phyloP scores from a whole-genome alignment of 2,329 filamentous ascomycete species.

The Beauveria sp. region DNA sequence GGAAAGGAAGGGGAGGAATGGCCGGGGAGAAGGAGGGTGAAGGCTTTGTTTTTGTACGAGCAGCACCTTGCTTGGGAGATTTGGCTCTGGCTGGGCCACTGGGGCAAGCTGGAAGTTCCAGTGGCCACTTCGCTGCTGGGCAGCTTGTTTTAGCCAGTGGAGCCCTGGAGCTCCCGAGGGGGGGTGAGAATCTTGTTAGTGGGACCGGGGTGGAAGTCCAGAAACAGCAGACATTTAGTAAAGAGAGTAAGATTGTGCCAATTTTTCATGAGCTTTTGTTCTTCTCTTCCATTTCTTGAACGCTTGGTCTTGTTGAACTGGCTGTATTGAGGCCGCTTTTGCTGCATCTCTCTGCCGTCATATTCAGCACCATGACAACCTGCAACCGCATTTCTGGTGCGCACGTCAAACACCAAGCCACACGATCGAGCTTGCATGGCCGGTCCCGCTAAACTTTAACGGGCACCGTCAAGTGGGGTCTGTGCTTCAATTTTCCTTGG shows the following conservation, averaged over 20 bases:
- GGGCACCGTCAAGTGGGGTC: neutral
- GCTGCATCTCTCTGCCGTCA: too few species aligned
- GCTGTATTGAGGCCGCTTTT: too few species aligned
- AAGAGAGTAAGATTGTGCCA: neutral
- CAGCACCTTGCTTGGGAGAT: neutral
- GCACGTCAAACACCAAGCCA: neutral
- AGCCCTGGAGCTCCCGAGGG: neutral
- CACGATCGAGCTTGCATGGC: neutral
- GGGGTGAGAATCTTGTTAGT: neutral
- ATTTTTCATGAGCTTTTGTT: too few species aligned
- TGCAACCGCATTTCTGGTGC: too few species aligned
- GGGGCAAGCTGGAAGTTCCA: neutral
- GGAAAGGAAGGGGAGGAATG: neutral
- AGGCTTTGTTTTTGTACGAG: constrained; percentile 9
- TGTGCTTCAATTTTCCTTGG: neutral
- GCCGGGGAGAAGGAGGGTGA: neutral
- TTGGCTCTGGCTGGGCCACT: too few species aligned
- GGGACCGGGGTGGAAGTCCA: neutral
- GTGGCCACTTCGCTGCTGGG: neutral
- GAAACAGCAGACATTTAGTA: neutral
- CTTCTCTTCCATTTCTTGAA: too few species aligned
- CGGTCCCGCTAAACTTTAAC: neutral
- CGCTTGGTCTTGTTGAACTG: too few species aligned
- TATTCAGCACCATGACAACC: too few species aligned
- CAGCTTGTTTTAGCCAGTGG: constrained; percentile 4